phyloP scores from a whole-genome alignment of 495 filamentous ascomycete species.

The Aspergillus carlsbadensis region DNA sequence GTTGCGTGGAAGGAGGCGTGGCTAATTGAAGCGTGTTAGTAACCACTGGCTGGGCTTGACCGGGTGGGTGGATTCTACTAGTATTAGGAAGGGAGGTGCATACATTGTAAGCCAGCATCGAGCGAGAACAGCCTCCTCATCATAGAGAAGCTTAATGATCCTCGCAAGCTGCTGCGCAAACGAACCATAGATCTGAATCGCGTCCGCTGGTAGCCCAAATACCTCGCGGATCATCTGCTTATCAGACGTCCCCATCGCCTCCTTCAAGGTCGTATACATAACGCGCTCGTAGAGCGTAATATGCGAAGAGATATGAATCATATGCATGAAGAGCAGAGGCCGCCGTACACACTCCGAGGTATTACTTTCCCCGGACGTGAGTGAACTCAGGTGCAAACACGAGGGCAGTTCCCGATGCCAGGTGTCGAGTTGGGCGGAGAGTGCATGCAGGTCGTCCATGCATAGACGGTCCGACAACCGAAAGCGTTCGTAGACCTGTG shows the following conservation, averaged over 20 bases:
- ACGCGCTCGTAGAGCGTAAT: no score
- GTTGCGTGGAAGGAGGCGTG: neutral
- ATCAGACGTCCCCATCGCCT: neutral
- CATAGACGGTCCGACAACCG: neutral
- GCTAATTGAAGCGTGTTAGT: neutral
- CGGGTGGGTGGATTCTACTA: no score
- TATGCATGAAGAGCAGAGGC: no score
- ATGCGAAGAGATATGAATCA: no score
- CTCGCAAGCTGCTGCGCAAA: neutral
- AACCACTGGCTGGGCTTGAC: no score
- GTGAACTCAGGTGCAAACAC: neutral
- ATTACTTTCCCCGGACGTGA: neutral
- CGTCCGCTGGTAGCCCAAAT: neutral
- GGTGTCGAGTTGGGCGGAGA: neutral
- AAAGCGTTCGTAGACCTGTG: neutral
- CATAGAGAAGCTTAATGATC: neutral
- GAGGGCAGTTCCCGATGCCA: neutral
- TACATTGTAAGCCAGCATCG: slow-evolving; percentile 5
- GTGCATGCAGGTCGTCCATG: neutral
- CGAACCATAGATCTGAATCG: neutral
- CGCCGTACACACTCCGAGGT: neutral
- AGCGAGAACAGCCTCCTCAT: neutral
- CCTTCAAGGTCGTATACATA: neutral
- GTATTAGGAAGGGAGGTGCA: no score
- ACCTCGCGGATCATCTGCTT: neutral